These are phyloP conservation scores for Fermentozyma sake DNA, from an alignment of 1,139 yeast genomes.

Conservation along the genomic window DNA sequence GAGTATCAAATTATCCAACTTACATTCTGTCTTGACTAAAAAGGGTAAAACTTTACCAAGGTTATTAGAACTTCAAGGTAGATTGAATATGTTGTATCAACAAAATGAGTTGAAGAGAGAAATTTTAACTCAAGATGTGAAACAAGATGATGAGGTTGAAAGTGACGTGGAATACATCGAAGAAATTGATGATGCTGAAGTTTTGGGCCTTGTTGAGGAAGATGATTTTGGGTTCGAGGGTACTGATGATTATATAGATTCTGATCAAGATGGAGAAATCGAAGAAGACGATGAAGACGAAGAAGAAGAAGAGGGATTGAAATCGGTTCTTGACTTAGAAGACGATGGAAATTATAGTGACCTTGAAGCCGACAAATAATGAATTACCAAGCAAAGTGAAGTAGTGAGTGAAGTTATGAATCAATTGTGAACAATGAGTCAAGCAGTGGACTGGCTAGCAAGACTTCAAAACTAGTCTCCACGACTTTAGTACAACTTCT, in stretches of 20 bases:
- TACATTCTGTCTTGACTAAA: constrained; percentile 72
- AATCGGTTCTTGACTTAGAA: constrained; percentile 16
- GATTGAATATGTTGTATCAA: constrained; percentile 66
- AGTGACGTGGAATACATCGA: constrained; percentile 40
- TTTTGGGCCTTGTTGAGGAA: constrained; percentile 19
- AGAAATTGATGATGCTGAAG: constrained; percentile 35
- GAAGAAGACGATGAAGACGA: constrained; percentile 14
- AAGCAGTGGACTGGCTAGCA: too few species aligned
- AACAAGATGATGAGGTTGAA: constrained; percentile 25
- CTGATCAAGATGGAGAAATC: constrained; percentile 14
- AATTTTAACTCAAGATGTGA: constrained; percentile 23
- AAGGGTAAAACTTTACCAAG: constrained; percentile 77
- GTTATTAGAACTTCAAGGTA: constrained; percentile 77
- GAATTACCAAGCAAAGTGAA: too few species aligned
- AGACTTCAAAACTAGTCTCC: too few species aligned
- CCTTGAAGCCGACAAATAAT: constrained; percentile 23
- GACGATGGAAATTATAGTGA: constrained; percentile 28
- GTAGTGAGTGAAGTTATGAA: too few species aligned
- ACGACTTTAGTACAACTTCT: too few species aligned
- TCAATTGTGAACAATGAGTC: too few species aligned
- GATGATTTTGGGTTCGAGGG: constrained; percentile 15
- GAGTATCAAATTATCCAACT: constrained; percentile 61
- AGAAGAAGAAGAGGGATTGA: constrained; percentile 14
- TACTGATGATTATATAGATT: constrained; percentile 17
- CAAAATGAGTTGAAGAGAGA: constrained; percentile 67